phyloP scores from a whole-genome alignment of 345 rosid genomes.

The Melaleuca alternifolia region DNA sequence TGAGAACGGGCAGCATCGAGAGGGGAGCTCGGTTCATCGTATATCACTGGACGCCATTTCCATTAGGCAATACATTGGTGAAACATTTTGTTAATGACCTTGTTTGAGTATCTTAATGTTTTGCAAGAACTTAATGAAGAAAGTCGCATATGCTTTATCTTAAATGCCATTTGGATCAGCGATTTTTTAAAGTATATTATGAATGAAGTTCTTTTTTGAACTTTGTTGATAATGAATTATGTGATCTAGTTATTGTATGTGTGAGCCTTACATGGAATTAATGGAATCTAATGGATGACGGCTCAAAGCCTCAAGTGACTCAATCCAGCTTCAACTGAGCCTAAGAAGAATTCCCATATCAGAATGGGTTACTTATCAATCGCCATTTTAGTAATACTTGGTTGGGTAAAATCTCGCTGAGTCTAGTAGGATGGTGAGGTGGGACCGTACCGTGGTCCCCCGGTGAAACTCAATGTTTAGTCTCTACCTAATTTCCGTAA shows the following conservation, averaged over 20 bases:
- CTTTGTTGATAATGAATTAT: not conserved
- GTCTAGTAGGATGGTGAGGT: not conserved
- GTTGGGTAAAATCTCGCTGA: not conserved
- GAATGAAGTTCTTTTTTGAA: not conserved
- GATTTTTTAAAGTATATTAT: not conserved
- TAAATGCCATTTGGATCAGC: not conserved
- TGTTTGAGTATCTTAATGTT: not conserved
- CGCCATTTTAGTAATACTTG: not conserved
- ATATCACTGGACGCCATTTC: not conserved
- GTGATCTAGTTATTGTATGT: not conserved
- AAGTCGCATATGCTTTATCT: not conserved
- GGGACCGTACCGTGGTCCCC: too few relatives aligned
- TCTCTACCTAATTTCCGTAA: not conserved
- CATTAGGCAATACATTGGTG: not conserved
- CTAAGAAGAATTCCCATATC: not conserved
- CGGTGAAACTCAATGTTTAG: not conserved
- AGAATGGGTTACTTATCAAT: not conserved
- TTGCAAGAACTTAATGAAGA: not conserved
- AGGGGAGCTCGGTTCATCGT: not conserved
- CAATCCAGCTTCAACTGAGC: not conserved
- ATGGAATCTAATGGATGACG: not conserved
- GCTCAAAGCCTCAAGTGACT: not conserved
- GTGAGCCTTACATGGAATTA: not conserved
- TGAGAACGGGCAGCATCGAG: not conserved
- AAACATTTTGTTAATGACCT: not conserved